A percentile compares a stretch with the other conserved stretches of the same genome.
Conservation (phyloP, 805 yeast species). For the Barnettozyma populi region DNA sequence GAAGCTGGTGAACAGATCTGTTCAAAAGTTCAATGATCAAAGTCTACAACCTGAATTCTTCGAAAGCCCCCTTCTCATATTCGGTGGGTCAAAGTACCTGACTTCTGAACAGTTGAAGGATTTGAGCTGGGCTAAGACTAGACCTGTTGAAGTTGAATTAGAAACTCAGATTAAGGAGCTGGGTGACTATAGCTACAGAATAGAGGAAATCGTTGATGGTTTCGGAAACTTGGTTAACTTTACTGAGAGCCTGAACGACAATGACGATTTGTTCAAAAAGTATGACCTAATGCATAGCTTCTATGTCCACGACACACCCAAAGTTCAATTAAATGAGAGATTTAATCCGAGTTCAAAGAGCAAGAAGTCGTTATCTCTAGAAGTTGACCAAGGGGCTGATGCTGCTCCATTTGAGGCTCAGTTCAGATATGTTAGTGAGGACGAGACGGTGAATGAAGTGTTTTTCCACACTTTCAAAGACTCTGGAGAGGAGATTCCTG, state of each 20-base stretch:
- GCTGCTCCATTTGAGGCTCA: conserved; percentile 32
- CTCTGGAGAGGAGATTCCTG: conserved; percentile 29
- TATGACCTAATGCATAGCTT: conserved; percentile 40
- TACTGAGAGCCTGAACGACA: conserved; percentile 24
- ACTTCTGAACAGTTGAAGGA: conserved; percentile 32
- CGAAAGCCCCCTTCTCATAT: conserved; percentile 43
- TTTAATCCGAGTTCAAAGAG: conserved; percentile 32
- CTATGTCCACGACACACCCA: conserved; percentile 51
- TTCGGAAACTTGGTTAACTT: conserved; percentile 54
- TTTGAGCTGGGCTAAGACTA: conserved; percentile 38
- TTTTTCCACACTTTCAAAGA: conserved; percentile 25
- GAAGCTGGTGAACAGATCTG: conserved; percentile 36
- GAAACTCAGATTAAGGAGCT: conserved; percentile 36
- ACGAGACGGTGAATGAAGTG: conserved; percentile 18
- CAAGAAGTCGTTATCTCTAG: conserved; percentile 31
- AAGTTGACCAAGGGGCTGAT: conserved; percentile 26
- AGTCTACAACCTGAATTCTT: conserved; percentile 46
- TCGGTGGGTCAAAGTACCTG: conserved; percentile 24
- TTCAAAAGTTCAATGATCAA: conserved; percentile 34
- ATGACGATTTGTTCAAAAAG: conserved; percentile 25
- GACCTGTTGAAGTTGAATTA: conserved; percentile 38
- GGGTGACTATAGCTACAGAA: conserved; percentile 52
- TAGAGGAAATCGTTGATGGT: conserved; percentile 59
- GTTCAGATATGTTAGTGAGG: conserved; percentile 27
- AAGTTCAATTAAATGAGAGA: conserved; percentile 40